Conservation (phyloP, 192 early-diverging fungal genomes). For the Coemansia sp. region DNA sequence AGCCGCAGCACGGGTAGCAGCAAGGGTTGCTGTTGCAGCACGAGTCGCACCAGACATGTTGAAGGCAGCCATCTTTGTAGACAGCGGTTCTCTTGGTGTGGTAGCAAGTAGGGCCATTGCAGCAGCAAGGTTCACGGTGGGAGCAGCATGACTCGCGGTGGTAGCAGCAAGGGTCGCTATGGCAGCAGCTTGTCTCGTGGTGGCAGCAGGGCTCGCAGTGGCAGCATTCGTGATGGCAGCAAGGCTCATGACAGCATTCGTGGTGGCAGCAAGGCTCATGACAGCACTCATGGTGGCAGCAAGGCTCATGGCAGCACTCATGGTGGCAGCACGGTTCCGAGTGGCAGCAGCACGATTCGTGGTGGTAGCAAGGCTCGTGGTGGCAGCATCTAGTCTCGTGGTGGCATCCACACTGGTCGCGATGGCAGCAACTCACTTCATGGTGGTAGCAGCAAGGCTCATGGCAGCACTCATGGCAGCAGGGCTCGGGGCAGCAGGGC, state of each 20-base stretch:
- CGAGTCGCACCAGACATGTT: slow-evolving; percentile 32
- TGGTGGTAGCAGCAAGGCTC: slow-evolving; percentile 18
- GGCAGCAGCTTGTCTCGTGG: slow-evolving; percentile 1
- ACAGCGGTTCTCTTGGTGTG: slow-evolving; percentile 22
- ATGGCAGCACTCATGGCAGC: slow-evolving; percentile 30
- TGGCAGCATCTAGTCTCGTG: slow-evolving; percentile 5
- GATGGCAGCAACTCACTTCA: slow-evolving; percentile 38
- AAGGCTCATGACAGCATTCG: slow-evolving; percentile 20
- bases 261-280: slow-evolving; percentile 15
- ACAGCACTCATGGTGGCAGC: slow-evolving; percentile 10
- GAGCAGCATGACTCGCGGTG: slow-evolving; percentile 14
- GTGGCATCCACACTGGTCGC: slow-evolving; percentile 32
- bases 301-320: slow-evolving; percentile 36
- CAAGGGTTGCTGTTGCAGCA: slow-evolving; percentile 53
- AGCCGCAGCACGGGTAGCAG: slow-evolving; percentile 18
- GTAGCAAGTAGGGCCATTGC: slow-evolving; percentile 16
- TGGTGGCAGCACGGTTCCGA: slow-evolving; percentile 22
- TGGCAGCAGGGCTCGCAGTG: slow-evolving; percentile 10
- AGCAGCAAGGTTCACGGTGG: slow-evolving; percentile 8
- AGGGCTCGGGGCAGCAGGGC: slow-evolving; percentile 22
- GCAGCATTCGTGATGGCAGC: slow-evolving; percentile 21
- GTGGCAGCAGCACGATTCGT: slow-evolving; percentile 25
- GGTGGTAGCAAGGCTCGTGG: slow-evolving; percentile 22
- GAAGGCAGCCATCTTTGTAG: slow-evolving; percentile 23
- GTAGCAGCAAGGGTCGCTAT: slow-evolving; percentile 10